Base-by-base conservation (phyloP, 1,284 basidiomycete genomes). In the Rhodotorula sp. region DNA sequence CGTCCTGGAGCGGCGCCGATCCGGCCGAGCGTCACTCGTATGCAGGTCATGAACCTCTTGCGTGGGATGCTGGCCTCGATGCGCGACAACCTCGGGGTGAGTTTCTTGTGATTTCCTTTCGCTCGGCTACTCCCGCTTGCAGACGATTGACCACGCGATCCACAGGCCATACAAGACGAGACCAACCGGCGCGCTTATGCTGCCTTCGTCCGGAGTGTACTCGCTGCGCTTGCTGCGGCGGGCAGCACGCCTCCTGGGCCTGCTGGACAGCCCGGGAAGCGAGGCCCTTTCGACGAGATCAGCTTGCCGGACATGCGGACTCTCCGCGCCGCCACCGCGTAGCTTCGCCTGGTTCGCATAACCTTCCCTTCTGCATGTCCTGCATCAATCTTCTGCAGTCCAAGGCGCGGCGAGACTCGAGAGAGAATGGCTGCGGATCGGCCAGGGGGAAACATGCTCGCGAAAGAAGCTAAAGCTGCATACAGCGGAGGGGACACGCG, bases 31-130 rank as follows among this genome's bases (percentile, higher is more conserved):
- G 2, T 62, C 4, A 49, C 66, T 5, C 66, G 66, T 6, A 56
- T 38, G 5, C 58, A 61, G 7, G 45, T 77, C 21, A 56, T 77
- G 57, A 66, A 66, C 31, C 67, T 70, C 23, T 28, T 78, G 2
- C 74, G 74, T 0, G 47, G 60, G 26, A 47, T 78, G 56, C 66
- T 77, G 14, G 52, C 67, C 2, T 50, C 77, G 8, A 71, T 79
- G 72, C 63, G 68, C 14, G 73, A 76, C 62, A 69, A 73, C 26
- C 67, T 78, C 34, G 34, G 58, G 21, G 72, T 74, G 31, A 15
- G 72, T 64, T 8, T 19, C 31, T 34, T 8, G 34, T 34, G 6
- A 34, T 34, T 10, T 14, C n/a, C 34, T 47, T 12, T 45, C 18
- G 19, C n/a, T 43, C n/a, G 26, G 4, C 23, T 15, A 54, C 34